These are phyloP conservation scores for Venturia effusa DNA, from an alignment of 2,329 filamentous ascomycete genomes.

Conservation along the genomic window DNA sequence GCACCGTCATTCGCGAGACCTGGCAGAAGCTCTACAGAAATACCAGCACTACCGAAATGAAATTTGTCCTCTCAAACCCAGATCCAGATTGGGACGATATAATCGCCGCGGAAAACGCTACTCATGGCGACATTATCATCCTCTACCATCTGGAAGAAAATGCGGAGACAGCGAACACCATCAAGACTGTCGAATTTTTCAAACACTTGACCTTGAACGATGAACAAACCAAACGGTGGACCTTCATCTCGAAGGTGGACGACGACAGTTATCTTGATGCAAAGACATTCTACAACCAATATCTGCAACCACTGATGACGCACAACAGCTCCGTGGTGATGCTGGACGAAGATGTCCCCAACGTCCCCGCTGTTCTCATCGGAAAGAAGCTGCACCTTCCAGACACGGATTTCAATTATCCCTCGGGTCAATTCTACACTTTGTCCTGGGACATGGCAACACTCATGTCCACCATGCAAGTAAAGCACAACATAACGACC, in stretches of 20 bases:
- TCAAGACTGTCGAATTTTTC: constrained; percentile 27
- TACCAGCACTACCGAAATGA: constrained; percentile 19
- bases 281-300: constrained; percentile 22
- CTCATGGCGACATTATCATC: constrained; percentile 26
- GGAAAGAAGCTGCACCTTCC: constrained; percentile 15
- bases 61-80: constrained; percentile 25
- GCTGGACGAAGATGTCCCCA: neutral
- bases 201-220: constrained; percentile 19
- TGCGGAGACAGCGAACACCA: constrained; percentile 23
- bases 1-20: constrained; percentile 20
- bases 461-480: constrained; percentile 19
- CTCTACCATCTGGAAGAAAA: constrained; percentile 22
- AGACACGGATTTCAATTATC: constrained; percentile 11
- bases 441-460: constrained; percentile 25
- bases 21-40: constrained; percentile 24
- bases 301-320: constrained; percentile 15
- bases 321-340: neutral
- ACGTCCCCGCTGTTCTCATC: neutral
- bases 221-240: constrained; percentile 11
- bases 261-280: constrained; percentile 25
- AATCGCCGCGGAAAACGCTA: constrained; percentile 22
- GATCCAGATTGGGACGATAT: constrained; percentile 18
- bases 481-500: constrained; percentile 6
- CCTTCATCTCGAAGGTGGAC: constrained; percentile 25
- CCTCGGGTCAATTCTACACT: constrained; percentile 26